Evolutionary conservation across 306 rosid species (phyloP).

Genomic region (Citrullus mucosospermus): DNA sequence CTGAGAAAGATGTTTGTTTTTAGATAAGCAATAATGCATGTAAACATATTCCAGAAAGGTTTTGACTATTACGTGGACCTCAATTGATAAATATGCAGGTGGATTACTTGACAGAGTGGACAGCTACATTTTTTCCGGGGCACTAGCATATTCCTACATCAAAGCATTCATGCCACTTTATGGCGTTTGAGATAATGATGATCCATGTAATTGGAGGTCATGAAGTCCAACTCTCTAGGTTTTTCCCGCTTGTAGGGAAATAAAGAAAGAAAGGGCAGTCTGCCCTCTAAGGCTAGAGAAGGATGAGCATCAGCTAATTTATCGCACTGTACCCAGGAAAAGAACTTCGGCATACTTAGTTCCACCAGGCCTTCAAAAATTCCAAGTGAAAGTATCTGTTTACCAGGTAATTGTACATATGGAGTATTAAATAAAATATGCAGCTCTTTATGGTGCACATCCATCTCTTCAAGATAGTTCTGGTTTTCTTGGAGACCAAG

Average conservation of each 20-base stretch:
- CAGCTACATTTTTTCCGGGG: conserved; percentile 91
- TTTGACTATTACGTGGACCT: neutral
- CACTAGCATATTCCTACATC: conserved; percentile 74
- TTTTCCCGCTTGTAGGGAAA: neutral
- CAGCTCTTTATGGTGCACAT: neutral
- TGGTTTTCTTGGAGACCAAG: neutral
- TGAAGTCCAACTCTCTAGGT: neutral
- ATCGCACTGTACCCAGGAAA: neutral
- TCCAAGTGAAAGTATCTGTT: neutral
- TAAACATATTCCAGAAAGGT: neutral
- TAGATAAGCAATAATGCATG: neutral
- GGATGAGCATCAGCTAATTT: neutral
- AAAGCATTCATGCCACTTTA: conserved; percentile 61
- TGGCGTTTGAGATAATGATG: conserved; percentile 47
- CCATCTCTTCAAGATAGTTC: neutral
- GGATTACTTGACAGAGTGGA: conserved; percentile 87
- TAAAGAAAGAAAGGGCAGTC: neutral
- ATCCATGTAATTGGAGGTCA: neutral
- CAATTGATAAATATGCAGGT: conserved; percentile 35
- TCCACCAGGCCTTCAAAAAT: neutral
- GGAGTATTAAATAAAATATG: neutral
- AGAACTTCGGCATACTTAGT: neutral
- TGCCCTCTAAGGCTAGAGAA: neutral
- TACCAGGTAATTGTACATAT: neutral
- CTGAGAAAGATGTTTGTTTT: neutral